These are phyloP conservation scores for Gnomoniopsis smithogilvyi DNA, from an alignment of 2,329 filamentous ascomycete species.

Conservation along the genomic window DNA sequence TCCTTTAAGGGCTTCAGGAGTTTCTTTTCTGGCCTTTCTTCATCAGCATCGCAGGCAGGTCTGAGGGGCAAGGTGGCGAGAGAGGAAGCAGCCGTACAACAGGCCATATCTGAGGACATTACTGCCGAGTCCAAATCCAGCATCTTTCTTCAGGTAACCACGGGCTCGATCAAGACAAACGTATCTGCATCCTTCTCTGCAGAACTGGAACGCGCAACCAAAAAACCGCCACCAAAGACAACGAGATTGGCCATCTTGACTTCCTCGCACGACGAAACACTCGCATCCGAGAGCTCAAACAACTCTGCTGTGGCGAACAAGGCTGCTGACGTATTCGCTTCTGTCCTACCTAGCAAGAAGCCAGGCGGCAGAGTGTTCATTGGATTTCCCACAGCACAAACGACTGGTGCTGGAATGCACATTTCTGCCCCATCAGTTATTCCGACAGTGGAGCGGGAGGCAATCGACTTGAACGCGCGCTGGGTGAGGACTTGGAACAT, in stretches of 20 bases:
- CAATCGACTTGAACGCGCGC: conserved; percentile 92
- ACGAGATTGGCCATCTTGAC: conserved; percentile 87
- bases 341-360: conserved; percentile 83
- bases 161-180: conserved; percentile 75
- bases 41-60: conserved; percentile 47
- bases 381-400: conserved; percentile 95
- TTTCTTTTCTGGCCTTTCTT: conserved; percentile 78
- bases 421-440: conserved; percentile 96
- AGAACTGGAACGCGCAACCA: conserved; percentile 92
- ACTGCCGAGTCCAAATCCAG: conserved; percentile 68
- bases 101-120: conserved; percentile 66
- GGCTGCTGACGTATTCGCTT: conserved; percentile 77
- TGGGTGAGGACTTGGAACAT: conserved; percentile 95
- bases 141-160: conserved; percentile 86
- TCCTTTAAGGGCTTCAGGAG: conserved; percentile 56
- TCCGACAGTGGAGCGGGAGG: conserved; percentile 93
- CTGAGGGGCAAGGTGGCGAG: conserved; percentile 54
- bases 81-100: conserved; percentile 62
- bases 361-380: conserved; percentile 87
- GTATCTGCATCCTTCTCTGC: conserved; percentile 70
- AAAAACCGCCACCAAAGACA: conserved; percentile 88
- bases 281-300: conserved; percentile 59
- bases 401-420: conserved; percentile 89
- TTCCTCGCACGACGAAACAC: conserved; percentile 80
- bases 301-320: conserved; percentile 46